Evolutionary conservation across 768 basidiomycete genomes (phyloP), one percentile per base, ranked within the genome.

Genomic region (Leccinum broughii): DNA sequence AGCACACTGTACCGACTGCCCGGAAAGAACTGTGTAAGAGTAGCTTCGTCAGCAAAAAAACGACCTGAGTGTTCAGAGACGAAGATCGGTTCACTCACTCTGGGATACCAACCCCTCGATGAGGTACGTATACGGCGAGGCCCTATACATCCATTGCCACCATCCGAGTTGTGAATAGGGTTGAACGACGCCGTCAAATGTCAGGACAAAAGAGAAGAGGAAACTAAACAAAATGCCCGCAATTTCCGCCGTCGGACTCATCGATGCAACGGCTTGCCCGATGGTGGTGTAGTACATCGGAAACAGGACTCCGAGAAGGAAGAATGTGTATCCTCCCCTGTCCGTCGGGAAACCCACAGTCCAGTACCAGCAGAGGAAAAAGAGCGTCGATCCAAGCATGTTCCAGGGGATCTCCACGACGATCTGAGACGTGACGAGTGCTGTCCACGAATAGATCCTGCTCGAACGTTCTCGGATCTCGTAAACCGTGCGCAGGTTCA

Each of bases 301-400:
- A 67, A 81, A 87, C 24, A 85, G 63, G 28, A 89, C 62, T 20
- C 77, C 80, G 26, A 85, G 61, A 64, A 84, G 73, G 6, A 89
- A 77, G 67, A 78, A 87, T 3, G 82, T 83, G 66, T 83, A 88
- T n/a, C 81, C 88, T 4, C 79, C 85, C 39, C 86, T 75, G 13
- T 77, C 76, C 1, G 72, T 75, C 9, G 77, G 76, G 66, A 85
- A 85, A 0, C 87, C 87, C 54, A 88, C 84, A 5, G 86, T 86
- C 83, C 84, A 88, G 72, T 81, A 89, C 87, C 87, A 90, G 64
- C 81, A 83, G 55, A 87, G 65, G 75, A 83, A 90, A 73, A 85
- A 80, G 13, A 89, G 57, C 0, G 79, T 76, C 1, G 85, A 83
- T 32, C 82, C 82, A 4, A 84, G 8, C 39, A 87, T 79, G 61